Conservation (phyloP, 176 grass and related monocot species). For the Metroxylon sagu region DNA sequence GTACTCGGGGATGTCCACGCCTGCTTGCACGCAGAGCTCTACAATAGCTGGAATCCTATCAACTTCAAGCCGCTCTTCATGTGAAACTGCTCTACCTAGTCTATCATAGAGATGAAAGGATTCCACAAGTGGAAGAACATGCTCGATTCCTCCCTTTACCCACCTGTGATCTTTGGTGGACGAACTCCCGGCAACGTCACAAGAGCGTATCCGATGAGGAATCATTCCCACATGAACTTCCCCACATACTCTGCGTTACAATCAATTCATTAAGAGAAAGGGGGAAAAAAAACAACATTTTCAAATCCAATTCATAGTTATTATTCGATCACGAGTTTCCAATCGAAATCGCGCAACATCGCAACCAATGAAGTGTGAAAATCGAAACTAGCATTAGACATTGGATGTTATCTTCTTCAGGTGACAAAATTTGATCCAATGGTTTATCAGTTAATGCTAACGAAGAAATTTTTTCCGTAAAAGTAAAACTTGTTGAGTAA, state of each 20-base stretch:
- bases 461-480: neutral
- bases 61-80: constrained; percentile 15
- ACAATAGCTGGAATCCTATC: constrained; percentile 22
- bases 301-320: neutral
- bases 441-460: too few species aligned
- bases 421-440: too few species aligned
- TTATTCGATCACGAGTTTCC: neutral
- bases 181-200: constrained; percentile 16
- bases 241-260: constrained; percentile 11
- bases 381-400: neutral
- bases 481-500: neutral
- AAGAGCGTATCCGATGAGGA: constrained; percentile 18
- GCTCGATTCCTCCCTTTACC: constrained; percentile 14
- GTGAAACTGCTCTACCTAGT: constrained; percentile 24
- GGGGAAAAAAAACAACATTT: neutral
- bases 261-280: too few species aligned
- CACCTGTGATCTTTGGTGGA: constrained; percentile 18
- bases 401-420: too few species aligned
- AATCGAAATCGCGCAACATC: neutral
- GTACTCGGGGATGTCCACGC: constrained; percentile 14
- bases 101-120: constrained; percentile 29
- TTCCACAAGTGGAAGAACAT: constrained; percentile 18
- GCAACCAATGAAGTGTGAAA: neutral
- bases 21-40: constrained; percentile 24
- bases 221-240: constrained; percentile 22